Conservation (phyloP, 441 rosid species). For the Adansonia grandidieri region DNA sequence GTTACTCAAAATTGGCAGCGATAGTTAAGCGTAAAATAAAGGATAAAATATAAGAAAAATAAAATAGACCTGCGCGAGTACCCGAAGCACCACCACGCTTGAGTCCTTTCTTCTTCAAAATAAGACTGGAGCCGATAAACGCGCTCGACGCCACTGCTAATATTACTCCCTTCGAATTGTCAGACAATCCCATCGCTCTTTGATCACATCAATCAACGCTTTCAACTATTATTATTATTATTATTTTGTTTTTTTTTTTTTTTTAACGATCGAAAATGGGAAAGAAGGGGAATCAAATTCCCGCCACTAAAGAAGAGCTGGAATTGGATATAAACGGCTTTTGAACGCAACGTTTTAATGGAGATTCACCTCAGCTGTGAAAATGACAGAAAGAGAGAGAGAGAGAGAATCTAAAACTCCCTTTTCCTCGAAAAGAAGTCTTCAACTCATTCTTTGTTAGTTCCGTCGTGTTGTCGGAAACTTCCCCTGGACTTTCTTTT, state of each 20-base stretch:
- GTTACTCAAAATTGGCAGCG: neutral
- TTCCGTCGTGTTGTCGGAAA: slow-evolving; percentile 41
- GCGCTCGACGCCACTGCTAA: slow-evolving; percentile 71
- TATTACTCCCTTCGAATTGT: slow-evolving; percentile 70
- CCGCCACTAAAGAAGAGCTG: neutral
- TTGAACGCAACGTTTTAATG: neutral
- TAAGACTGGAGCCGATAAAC: slow-evolving; percentile 71
- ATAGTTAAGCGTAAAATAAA: neutral
- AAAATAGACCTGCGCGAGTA: slow-evolving; percentile 58
- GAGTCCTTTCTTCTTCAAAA: slow-evolving; percentile 77
- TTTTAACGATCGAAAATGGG: neutral
- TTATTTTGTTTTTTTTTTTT: neutral
- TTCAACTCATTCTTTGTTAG: neutral
- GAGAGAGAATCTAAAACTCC: no score
- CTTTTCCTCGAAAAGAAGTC: no score
- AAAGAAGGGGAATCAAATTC: neutral
- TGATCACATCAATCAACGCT: neutral
- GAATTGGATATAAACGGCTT: neutral
- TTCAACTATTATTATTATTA: no score
- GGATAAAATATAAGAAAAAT: neutral
- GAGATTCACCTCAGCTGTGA: neutral
- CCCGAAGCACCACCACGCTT: slow-evolving; percentile 67
- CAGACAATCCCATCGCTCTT: slow-evolving; percentile 51
- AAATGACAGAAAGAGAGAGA: no score
- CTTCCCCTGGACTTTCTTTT: slow-evolving; percentile 24